Conservation (phyloP, 2,329 filamentous ascomycete species). For the Podosphaera xanthii region DNA sequence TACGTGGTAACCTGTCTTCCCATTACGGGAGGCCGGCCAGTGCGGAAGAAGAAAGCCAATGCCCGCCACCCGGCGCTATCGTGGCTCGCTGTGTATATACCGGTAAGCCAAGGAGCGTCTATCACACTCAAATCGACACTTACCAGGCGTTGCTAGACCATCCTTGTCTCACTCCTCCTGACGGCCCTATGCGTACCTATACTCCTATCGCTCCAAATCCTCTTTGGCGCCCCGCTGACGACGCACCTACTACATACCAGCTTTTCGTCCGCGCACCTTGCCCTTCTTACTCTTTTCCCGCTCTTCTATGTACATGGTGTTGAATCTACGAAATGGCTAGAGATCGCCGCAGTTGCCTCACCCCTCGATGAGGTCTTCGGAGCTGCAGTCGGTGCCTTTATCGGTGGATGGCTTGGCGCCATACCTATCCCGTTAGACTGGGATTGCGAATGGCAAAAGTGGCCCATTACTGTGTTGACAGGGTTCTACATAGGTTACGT, state of each 20-base stretch:
- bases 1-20: slow-evolving; percentile 44
- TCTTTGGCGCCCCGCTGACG: slow-evolving; percentile 80
- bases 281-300: slow-evolving; percentile 55
- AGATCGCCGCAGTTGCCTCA: slow-evolving; percentile 40
- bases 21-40: slow-evolving; percentile 27
- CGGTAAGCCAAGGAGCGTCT: background rate
- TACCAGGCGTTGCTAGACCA: slow-evolving; percentile 26
- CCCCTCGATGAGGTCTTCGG: slow-evolving; percentile 75
- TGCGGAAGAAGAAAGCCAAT: background rate
- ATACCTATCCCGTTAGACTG: slow-evolving; percentile 91
- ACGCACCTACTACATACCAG: slow-evolving; percentile 59
- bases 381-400: slow-evolving; percentile 48
- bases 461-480: slow-evolving; percentile 76
- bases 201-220: slow-evolving; percentile 36
- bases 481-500: slow-evolving; percentile 64
- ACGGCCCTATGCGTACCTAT: slow-evolving; percentile 25
- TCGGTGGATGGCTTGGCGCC: slow-evolving; percentile 83
- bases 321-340: slow-evolving; percentile 44
- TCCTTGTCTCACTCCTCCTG: slow-evolving; percentile 44
- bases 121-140: background rate
- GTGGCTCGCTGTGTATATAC: background rate
- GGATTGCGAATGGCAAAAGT: slow-evolving; percentile 98
- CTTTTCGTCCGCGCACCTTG: slow-evolving; percentile 60
- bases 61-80: background rate
- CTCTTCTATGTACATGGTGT: slow-evolving; percentile 73